phyloP scores from a whole-genome alignment of 2,329 filamentous ascomycete species.

The Bisporella sp. region DNA sequence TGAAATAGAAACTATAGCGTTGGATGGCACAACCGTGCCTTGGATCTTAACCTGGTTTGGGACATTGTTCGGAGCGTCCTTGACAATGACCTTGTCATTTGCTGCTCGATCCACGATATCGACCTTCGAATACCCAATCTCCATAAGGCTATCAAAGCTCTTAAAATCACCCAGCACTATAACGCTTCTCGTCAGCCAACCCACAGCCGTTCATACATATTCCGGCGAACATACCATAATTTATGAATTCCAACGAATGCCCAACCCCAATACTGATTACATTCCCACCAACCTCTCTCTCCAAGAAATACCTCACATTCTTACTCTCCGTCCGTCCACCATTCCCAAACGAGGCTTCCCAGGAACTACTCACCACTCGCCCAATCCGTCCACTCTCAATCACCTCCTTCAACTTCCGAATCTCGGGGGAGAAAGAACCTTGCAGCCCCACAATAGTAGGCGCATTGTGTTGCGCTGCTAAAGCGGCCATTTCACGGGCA shows the following conservation, averaged over 20 bases:
- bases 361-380: conserved; percentile 36
- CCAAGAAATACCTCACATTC: conserved; percentile 40
- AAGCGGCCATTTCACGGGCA: conserved; percentile 34
- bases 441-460: conserved; percentile 44
- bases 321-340: conserved; percentile 8
- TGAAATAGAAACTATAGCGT: conserved; percentile 13
- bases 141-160: conserved; percentile 32
- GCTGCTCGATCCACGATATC: conserved; percentile 26
- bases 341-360: conserved; percentile 3
- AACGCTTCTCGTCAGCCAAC: neutral
- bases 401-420: conserved; percentile 37
- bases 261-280: conserved; percentile 18
- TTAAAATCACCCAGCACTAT: conserved; percentile 37
- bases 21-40: conserved; percentile 18
- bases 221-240: conserved; percentile 21
- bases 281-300: conserved; percentile 36
- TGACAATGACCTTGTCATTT: conserved; percentile 23
- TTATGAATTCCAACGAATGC: conserved; percentile 36
- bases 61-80: conserved; percentile 32
- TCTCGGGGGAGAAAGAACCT: conserved; percentile 37
- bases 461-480: conserved; percentile 28
- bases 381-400: conserved; percentile 41
- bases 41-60: conserved; percentile 37
- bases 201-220: no score
- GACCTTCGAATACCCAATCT: conserved; percentile 37